Evolutionary conservation across 1,284 basidiomycete species (phyloP).

Genomic region (Fomitopsis betulina): DNA sequence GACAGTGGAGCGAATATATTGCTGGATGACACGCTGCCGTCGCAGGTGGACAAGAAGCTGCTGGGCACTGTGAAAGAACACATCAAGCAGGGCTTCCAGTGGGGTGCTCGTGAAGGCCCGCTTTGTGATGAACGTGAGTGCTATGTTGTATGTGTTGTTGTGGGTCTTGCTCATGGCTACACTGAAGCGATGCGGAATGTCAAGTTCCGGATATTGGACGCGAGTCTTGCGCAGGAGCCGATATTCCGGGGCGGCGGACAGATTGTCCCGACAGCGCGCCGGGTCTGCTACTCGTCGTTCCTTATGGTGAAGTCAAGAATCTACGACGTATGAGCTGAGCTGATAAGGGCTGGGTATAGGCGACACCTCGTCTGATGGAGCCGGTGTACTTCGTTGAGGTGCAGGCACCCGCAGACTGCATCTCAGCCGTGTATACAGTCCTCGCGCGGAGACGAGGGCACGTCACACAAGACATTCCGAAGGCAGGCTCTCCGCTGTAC

Average conservation of each 20-base stretch:
- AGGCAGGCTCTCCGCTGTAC: constrained; percentile 95
- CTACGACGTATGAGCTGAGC: not conserved
- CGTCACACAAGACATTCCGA: constrained; percentile 96
- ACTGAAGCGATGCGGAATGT: constrained; percentile 91
- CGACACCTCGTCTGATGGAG: constrained; percentile 90
- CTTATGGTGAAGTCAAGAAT: constrained; percentile 65
- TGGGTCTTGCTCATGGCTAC: constrained; percentile 4
- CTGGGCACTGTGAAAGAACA: constrained; percentile 89
- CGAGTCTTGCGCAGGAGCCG: constrained; percentile 87
- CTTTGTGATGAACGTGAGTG: constrained; percentile 95
- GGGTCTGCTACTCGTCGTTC: constrained; percentile 99
- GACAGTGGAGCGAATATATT: constrained; percentile 92
- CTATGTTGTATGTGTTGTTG: not conserved
- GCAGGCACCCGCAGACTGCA: constrained; percentile 96
- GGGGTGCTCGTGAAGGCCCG: constrained; percentile 97
- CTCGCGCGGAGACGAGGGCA: constrained; percentile 95
- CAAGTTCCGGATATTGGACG: constrained; percentile 94
- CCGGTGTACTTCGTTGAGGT: constrained; percentile 99
- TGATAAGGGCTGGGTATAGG: constrained; percentile 41
- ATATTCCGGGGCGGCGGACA: constrained; percentile 82
- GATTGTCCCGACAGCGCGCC: constrained; percentile 51
- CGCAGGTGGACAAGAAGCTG: constrained; percentile 93
- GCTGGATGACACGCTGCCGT: constrained; percentile 94
- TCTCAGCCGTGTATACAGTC: constrained; percentile 96
- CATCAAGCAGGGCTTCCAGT: constrained; percentile 99